Base-by-base conservation (phyloP, 768 basidiomycete species). In the Leccinum ochraceum region DNA sequence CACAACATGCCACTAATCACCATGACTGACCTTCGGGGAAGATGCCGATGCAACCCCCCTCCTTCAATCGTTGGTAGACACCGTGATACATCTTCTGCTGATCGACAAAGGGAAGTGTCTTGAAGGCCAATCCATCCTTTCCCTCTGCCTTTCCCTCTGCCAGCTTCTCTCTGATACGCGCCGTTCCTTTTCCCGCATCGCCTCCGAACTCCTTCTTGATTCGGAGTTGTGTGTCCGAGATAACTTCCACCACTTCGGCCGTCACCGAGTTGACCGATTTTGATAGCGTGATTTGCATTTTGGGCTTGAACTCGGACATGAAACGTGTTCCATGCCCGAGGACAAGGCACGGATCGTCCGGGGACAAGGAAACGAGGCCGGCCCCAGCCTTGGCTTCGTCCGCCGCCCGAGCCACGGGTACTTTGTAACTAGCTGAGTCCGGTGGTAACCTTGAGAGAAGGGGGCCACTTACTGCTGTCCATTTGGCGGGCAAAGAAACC, bases 51-150 rank as follows among this genome's bases (percentile, higher is more conserved):
- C 88, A 87, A 14, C 94, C 94, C 9, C 93, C 93, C 59, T 89
- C 85, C 59, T 86, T 91, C 58, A 98, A 77, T 58, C 86, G 84
- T 70, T 93, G 82, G 74, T 97, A 99, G 5, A 98, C 97, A 60
- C 92, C 82, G 17, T 88, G 86, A 75, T 98, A 99, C 88, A 97
- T 98, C 56, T 92, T 86, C 63, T 90, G 86, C 71, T 98, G 97
- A 77, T 99, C 92, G 62, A 99, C 86, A 71, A 88, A 88, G 1
- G 95, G 94, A 59, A 98, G 75, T 42, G 79, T 80, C 76, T 95
- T 94, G 82, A 87, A 98, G 16, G 86, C 79, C 52, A 96, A 63
- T 0, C 95, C 95, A 26, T 70, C 72, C 39, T 79, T 66, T 10
- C 87, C 86, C 50, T 84, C 76, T 52, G 77, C 76, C 59, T n/a